Conservation (phyloP, 495 filamentous ascomycete genomes). For the Penicillium crystallinum region DNA sequence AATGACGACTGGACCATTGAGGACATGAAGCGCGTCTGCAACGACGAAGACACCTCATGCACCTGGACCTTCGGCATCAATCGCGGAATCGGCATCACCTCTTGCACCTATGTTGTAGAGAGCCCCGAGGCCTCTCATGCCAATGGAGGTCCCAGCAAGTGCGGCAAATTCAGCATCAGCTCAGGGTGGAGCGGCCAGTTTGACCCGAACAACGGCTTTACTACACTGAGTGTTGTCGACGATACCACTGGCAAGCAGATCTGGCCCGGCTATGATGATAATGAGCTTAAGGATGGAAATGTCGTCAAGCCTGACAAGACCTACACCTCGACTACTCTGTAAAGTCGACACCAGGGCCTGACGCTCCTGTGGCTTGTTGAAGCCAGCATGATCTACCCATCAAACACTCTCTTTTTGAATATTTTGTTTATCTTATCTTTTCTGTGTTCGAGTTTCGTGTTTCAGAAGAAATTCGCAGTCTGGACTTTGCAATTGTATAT, state of each 20-base stretch:
- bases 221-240: conserved; percentile 44
- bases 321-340: conserved; percentile 44
- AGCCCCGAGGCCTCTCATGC: conserved; percentile 35
- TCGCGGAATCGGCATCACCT: conserved; percentile 27
- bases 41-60: conserved; percentile 40
- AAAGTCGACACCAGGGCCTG: too few relatives aligned
- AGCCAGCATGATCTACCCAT: too few relatives aligned
- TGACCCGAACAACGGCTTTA: conserved; percentile 48
- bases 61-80: conserved; percentile 44
- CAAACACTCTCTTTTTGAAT: too few relatives aligned
- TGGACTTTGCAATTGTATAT: too few relatives aligned
- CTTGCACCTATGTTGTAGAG: conserved; percentile 39
- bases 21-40: conserved; percentile 45
- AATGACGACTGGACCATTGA: conserved; percentile 45
- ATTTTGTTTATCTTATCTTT: too few relatives aligned
- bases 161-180: conserved; percentile 48
- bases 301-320: conserved; percentile 50
- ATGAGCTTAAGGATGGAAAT: conserved; percentile 37
- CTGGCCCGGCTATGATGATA: conserved; percentile 48
- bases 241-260: conserved; percentile 30
- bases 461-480: too few relatives aligned
- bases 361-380: too few relatives aligned
- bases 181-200: conserved; percentile 54
- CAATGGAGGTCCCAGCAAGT: conserved; percentile 33
- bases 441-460: too few relatives aligned